Percentiles rank a stretch among this genome's conserved stretches.
These are phyloP conservation scores for Alopecurus myosuroides DNA, from an alignment of 176 grass and related monocot species.

Conservation along the genomic window DNA sequence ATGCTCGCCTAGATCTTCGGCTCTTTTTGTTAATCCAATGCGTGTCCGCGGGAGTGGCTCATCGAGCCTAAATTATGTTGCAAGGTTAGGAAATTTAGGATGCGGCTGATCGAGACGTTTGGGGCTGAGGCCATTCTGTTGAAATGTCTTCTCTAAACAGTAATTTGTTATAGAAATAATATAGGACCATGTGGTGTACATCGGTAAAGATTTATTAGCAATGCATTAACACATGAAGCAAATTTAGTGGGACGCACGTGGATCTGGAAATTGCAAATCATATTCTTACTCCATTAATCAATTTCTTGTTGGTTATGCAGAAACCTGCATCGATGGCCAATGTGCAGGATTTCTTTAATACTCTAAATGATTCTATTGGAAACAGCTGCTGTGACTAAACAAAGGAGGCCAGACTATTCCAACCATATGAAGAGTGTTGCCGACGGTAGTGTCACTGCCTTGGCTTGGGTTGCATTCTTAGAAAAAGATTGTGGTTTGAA, in stretches of 20 bases:
- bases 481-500: too few relatives aligned
- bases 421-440: slow-evolving; percentile 85
- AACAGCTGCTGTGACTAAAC: slow-evolving; percentile 72
- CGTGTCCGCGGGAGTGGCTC: neutral
- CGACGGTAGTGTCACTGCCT: slow-evolving; percentile 80
- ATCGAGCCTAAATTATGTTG: slow-evolving; percentile 2
- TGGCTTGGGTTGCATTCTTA: slow-evolving; percentile 95
- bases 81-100: neutral
- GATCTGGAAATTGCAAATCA: slow-evolving; percentile 9
- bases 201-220: neutral
- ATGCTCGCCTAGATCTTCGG: slow-evolving; percentile 17
- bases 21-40: neutral
- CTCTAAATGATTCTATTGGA: slow-evolving; percentile 55
- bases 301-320: slow-evolving; percentile 30
- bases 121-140: neutral
- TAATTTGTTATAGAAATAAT: neutral
- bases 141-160: neutral
- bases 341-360: slow-evolving; percentile 67
- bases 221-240: neutral
- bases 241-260: neutral
- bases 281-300: neutral
- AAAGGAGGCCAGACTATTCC: slow-evolving; percentile 83
- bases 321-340: slow-evolving; percentile 68
- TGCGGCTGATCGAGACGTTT: neutral
- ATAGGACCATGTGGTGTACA: neutral